Percentiles rank a stretch among this genome's conserved stretches.
Conservation (phyloP, 441 rosid species). For the Euphorbia corollata region DNA sequence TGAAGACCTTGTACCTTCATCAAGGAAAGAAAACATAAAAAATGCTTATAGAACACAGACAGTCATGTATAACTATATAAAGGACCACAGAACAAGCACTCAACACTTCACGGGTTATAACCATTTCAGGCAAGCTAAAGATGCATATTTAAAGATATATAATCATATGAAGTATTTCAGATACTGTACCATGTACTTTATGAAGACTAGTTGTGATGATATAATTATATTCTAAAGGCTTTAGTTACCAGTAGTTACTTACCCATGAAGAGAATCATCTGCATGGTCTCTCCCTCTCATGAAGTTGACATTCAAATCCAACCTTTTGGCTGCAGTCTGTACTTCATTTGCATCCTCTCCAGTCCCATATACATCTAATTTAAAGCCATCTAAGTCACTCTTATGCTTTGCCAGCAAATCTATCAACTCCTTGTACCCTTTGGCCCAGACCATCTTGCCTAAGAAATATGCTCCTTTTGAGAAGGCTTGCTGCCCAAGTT, state of each 20-base stretch:
- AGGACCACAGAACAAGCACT: not conserved
- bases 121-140: not conserved
- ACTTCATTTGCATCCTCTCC: constrained; percentile 93
- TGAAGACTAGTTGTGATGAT: not conserved
- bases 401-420: constrained; percentile 73
- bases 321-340: constrained; percentile 57
- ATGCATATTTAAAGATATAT: not conserved
- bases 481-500: constrained; percentile 84
- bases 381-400: constrained; percentile 69
- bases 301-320: constrained; percentile 70
- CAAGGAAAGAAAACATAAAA: constrained; percentile 11
- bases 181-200: not conserved
- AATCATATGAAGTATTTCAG: not conserved
- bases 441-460: constrained; percentile 99
- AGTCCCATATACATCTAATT: constrained; percentile 85
- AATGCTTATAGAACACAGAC: not conserved
- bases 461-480: constrained; percentile 93
- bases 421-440: constrained; percentile 88
- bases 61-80: no score
- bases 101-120: not conserved
- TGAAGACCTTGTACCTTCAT: constrained; percentile 94
- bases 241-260: constrained; percentile 20
- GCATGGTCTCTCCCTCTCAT: constrained; percentile 92
- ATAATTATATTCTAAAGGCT: not conserved
- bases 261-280: constrained; percentile 87